Percentiles rank a stretch among this genome's conserved stretches.
phyloP scores from a whole-genome alignment of 257 asterid genomes.

The Eucommia ulmoides region DNA sequence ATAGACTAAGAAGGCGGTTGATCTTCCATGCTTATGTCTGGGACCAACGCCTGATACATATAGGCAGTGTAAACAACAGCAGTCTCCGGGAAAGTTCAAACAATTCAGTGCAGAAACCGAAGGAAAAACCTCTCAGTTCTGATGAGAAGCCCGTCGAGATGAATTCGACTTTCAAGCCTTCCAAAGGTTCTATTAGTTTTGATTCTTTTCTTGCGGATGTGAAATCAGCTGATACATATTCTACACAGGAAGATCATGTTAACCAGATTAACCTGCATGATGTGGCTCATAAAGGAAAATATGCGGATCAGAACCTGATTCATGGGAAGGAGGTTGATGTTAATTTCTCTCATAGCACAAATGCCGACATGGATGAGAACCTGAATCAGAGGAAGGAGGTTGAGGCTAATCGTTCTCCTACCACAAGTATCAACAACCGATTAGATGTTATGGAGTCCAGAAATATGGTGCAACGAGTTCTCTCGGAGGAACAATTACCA shows the following conservation, averaged over 20 bases:
- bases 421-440: slow-evolving; percentile 18
- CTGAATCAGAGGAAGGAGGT: slow-evolving; percentile 1
- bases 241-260: slow-evolving; percentile 19
- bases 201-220: slow-evolving; percentile 46
- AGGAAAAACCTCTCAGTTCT: slow-evolving; percentile 28
- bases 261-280: slow-evolving; percentile 20
- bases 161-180: slow-evolving; percentile 27
- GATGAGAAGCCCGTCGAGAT: slow-evolving; percentile 29
- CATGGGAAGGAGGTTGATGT: slow-evolving; percentile 6
- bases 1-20: slow-evolving; percentile 34
- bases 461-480: slow-evolving; percentile 41
- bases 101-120: slow-evolving; percentile 8
- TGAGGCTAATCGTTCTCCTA: slow-evolving; percentile 19
- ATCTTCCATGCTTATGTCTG: slow-evolving; percentile 36
- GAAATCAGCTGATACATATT: slow-evolving; percentile 26
- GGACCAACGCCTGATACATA: slow-evolving; percentile 36
- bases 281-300: slow-evolving; percentile 20
- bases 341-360: slow-evolving; percentile 19
- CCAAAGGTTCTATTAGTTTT: slow-evolving; percentile 48
- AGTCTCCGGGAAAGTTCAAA: slow-evolving; percentile 9
- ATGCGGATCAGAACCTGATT: background rate
- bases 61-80: slow-evolving; percentile 9
- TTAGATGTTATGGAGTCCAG: slow-evolving; percentile 19
- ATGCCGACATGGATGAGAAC: slow-evolving; percentile 1
- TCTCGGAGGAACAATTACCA: slow-evolving; percentile 48